Evolutionary conservation across 768 basidiomycete genomes (phyloP).

Genomic region (Trametes villosa): DNA sequence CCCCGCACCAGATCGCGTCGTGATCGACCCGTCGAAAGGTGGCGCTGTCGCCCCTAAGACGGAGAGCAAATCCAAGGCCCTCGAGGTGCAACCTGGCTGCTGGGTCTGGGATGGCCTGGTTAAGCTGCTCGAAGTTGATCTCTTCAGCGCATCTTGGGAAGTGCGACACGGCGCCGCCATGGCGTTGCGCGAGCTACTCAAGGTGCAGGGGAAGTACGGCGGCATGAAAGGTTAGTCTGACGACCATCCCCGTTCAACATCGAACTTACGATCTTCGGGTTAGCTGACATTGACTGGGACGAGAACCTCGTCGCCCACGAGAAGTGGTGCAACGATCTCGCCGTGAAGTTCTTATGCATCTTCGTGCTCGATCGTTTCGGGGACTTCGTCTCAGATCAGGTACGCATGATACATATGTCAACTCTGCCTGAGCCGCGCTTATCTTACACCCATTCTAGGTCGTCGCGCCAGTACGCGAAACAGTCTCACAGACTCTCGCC

Average conservation of each 20-base stretch:
- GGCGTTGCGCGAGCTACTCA: slow-evolving; percentile 87
- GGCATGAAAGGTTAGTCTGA: slow-evolving; percentile 71
- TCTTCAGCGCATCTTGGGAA: slow-evolving; percentile 91
- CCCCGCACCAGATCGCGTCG: slow-evolving; percentile 59
- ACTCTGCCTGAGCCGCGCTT: neutral
- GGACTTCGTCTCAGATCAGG: slow-evolving; percentile 95
- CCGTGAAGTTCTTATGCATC: slow-evolving; percentile 83
- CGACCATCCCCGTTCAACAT: too few species aligned
- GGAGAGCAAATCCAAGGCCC: slow-evolving; percentile 74
- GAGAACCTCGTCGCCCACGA: slow-evolving; percentile 76
- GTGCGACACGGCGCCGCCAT: slow-evolving; percentile 92
- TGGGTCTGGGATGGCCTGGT: slow-evolving; percentile 91
- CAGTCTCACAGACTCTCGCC: slow-evolving; percentile 92
- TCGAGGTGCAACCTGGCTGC: slow-evolving; percentile 71
- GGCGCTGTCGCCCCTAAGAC: slow-evolving; percentile 82
- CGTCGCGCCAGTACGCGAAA: slow-evolving; percentile 95
- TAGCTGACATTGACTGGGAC: slow-evolving; percentile 54
- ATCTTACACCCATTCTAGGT: slow-evolving; percentile 47
- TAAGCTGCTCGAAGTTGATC: slow-evolving; percentile 76
- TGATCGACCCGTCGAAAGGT: slow-evolving; percentile 82
- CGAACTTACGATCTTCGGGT: too few species aligned
- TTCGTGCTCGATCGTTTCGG: slow-evolving; percentile 97
- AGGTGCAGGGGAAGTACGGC: slow-evolving; percentile 78
- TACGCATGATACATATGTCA: slow-evolving; percentile 27
- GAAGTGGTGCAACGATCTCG: slow-evolving; percentile 88